Evolutionary conservation across 1,284 basidiomycete species (phyloP), one percentile per base, ranked within the genome.

Genomic region (Tausonia pullulans): DNA sequence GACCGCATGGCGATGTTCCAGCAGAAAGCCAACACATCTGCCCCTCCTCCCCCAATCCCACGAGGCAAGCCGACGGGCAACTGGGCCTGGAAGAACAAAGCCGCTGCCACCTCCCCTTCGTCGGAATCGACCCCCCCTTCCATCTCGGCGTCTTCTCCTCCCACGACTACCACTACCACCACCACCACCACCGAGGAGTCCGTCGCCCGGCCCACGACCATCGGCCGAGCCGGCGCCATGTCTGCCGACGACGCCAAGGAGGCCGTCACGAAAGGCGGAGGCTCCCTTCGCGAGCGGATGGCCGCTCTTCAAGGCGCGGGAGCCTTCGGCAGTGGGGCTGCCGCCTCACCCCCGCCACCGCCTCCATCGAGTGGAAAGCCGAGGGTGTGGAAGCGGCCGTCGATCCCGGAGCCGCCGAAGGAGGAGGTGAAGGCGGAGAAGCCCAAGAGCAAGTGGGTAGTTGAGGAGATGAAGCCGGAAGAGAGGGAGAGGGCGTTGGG

Each of bases 261-360:
- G 71, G 86, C 86, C 70, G 90, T 91, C 72, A 80, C 80, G 55
- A 71, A 72, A 58, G 86, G 81, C 4, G 78, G 77, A 16, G 86
- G 83, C 4, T 88, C 87, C 67, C 77, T 96, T 69, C 91, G 86
- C 77, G 92, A 94, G 69, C 84, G 92, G 54, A 95, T 96, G 90
- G 90, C 90, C 41, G 89, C 90, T 3, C 78, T 95, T 48, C 86
- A 90, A 72, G 88, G 87, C 5, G 82, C 79, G 58, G 86, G 86
- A 27, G 87, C 80, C 9, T 92, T 92, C 72, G 87, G 87, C 27
- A 81, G 46, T 5, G 68, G 77, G 0, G 62, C 67, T 10, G 60
- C 72, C n/a, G 69, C 70, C 4, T 66, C 73, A 44, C 72, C 81
- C 3, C 80, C 84, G 8, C 81, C 86, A 1, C 83, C 84, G 60